Base-by-base conservation (phyloP, 2,329 filamentous ascomycete genomes). In the Atkinsonella hypoxylon region DNA sequence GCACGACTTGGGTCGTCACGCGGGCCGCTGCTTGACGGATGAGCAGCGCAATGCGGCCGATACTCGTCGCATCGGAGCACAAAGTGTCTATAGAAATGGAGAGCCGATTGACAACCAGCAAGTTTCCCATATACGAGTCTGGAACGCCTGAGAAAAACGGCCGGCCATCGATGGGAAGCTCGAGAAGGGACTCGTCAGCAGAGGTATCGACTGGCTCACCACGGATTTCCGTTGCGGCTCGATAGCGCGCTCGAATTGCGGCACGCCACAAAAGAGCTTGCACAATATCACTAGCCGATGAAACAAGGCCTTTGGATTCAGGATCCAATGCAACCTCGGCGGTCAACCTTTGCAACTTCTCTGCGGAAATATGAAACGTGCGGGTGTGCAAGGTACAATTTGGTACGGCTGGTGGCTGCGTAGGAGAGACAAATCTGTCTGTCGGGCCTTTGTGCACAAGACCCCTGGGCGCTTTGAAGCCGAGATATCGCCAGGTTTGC, bases 221-320 rank as follows among this genome's bases (percentile, higher is more conserved):
- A 0, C 55, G 52, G 2, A 57, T 51, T 11, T 57, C 54, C n/a
- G 49, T 59, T 2, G 59, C 64, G 1, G 67, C 64, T 1, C 60
- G 62, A 40, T 65, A 64, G 12, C 68, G 59, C 1, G 67, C 63
- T 18, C 61, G 57, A 41, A 69, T 61, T 0, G 65, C 59, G 0
- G 62, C 59, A 0, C 66, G 62, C 68, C 68, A 70, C 52, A 69
- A 62, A 46, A 70, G 66, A 0, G 68, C 68, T 52, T 70, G 65
- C 2, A 70, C 55, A 9, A 69, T 66, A 42, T 70, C 68, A 51
- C 62, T 69, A 22, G 66, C 55, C 0, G 67, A 69, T 0, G 52
- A 51, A 13, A 60, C 53, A 7, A 55, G 49, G 0, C 58, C 57
- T 20, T 63, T 61, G 2, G 59, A 55, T 13, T 57, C 54, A 0